Base-by-base conservation (phyloP, 352 stramenopile genomes). In the Phytopythium kandeliae region DNA sequence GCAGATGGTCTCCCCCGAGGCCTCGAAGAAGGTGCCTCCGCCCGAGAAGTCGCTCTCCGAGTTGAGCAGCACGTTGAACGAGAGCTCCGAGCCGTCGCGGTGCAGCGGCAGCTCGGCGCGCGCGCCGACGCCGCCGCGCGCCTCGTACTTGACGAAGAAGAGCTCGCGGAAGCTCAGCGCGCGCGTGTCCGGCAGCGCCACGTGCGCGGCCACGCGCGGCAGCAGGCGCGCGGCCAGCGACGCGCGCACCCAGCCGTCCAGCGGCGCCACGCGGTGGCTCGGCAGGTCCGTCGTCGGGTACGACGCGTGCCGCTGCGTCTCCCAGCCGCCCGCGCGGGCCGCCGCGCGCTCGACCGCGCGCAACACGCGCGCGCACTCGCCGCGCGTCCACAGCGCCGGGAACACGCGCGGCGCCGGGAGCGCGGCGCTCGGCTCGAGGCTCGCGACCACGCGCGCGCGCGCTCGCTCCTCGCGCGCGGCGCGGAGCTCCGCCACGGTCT, bases 31-130 rank as follows among this genome's bases (percentile, higher is more conserved):
- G 16, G 94, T 98, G 34, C 94, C 94, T 19, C 94, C 94, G 37
- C 92, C 94, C 19, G 78, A 69, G 62, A 97, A 98, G 21, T 96
- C 82, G 12, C 65, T 37, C 0, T 63, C 60, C 7, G 70, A 55
- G 62, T 96, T 96, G 9, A 98, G 67, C 45, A 97, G 48, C 19
- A 98, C 62, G 48, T 96, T 97, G 61, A 98, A 98, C n/a, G 90
- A 97, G n/a, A 98, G 57, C 5, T 97, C 72, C 9, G 90, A 97
- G 25, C 92, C 93, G 60, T 98, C 92, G 19, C 90, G 89, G 59
- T 98, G 93, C 52, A 96, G 68, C 37, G 87, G 77, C 9, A 98
- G 69, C 47, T 85, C 74, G 0, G 76, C 79, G 38, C 86, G 76
- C 49, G 87, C 80, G 11, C 68, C 71, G 0, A 44, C 46, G 2